Percentiles rank a stretch among this genome's conserved stretches.
Evolutionary conservation across 345 rosid species (phyloP).

Genomic region (Crucihimalaya himalaica): DNA sequence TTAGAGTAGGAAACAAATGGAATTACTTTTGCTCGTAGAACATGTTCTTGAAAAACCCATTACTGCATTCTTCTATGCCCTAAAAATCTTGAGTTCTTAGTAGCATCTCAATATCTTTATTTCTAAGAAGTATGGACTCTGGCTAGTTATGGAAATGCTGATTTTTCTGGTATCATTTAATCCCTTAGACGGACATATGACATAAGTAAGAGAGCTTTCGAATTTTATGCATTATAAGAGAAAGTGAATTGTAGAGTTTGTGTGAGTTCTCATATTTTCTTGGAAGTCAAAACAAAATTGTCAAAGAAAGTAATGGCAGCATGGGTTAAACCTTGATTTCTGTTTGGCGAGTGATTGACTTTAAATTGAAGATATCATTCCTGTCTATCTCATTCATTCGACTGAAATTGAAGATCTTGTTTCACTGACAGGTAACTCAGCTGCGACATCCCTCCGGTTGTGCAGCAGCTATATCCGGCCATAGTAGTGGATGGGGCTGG

Average conservation of each 20-base stretch:
- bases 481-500: conserved; percentile 84
- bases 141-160: conserved; percentile 10
- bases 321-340: conserved; percentile 5
- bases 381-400: neutral
- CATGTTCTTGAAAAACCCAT: neutral
- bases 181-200: neutral
- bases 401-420: conserved; percentile 3
- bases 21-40: conserved; percentile 8
- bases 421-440: conserved; percentile 57
- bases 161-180: neutral
- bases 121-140: conserved; percentile 1
- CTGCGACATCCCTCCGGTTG: conserved; percentile 93
- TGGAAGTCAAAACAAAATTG: neutral
- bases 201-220: neutral
- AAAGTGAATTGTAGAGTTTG: conserved; percentile 21
- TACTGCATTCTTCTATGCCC: neutral
- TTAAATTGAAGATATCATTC: neutral
- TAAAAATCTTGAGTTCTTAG: neutral
- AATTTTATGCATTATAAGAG: conserved; percentile 12
- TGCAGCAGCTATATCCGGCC: conserved; percentile 54
- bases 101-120: conserved; percentile 8
- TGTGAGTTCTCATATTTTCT: neutral
- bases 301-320: neutral
- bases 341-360: conserved; percentile 18
- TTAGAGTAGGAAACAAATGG: neutral